Base-by-base conservation (phyloP, 139 green algal species). In the Tetraselmis striata region DNA sequence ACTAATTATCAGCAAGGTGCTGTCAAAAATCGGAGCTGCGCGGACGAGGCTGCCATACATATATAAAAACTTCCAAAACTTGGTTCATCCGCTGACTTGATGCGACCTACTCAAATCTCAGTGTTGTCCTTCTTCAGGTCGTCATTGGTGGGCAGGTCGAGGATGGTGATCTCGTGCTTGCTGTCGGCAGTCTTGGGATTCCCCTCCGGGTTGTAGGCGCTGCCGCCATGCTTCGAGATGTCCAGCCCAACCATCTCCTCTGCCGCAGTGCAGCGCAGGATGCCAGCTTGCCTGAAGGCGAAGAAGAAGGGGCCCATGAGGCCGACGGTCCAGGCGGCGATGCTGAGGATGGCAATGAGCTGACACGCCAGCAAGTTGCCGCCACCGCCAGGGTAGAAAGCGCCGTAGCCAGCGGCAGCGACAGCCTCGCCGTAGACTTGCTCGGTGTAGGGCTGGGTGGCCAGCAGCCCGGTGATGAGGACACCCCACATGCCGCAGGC, bases 181-280 rank as follows among this genome's bases (percentile, higher is more conserved):
- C 45, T 67, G 45, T 18, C 45, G n/a, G n/a, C n/a, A n/a, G n/a
- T n/a, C n/a, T n/a, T n/a, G n/a, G n/a, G n/a, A n/a, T n/a, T n/a
- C n/a, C 29, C 77, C n/a, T 59, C 23, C 77, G 77, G 22, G 11
- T 5, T 18, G 79, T 90, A 90, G 24, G 87, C 88, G 23, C 32
- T 84, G 25, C 88, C 88, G 32, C 89, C 89, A 84, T 93, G 89
- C 77, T 87, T 86, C 58, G 86, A 89, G 29, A 84, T 77, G 78
- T 93, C 89, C 67, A 93, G 84, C 27, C 89, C 89, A 1, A 79
- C 79, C 1, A 82, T 79, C 83, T 93, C 89, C 29, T 88, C 86
- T 30, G 92, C 84, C 28, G 79, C 45, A 25, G 79, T 80, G 26
- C 86, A 77, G 80, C 89, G 84, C 24, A 92, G 87, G 28, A 88